Base-by-base conservation (phyloP, 148 eudicot genomes). In the Chenopodium quinoa region DNA sequence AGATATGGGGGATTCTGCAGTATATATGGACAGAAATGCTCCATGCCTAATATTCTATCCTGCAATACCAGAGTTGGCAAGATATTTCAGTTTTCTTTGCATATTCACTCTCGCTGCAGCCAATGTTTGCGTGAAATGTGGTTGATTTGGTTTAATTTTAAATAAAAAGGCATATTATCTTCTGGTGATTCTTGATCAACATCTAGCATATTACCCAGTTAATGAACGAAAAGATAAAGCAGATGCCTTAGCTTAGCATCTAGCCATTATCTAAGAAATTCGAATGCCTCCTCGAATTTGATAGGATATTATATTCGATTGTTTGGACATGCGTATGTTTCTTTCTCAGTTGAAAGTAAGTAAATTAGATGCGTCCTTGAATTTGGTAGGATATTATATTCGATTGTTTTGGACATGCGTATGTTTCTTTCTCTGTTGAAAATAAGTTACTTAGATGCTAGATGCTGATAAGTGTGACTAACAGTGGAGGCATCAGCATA, bases 371-470 rank as follows among this genome's bases (percentile, higher is more conserved):
- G 71, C 68, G 71, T 71, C 22, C 32, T 66, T 29, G 13, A 76
- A 29, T 27, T 62, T 46, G 69, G 56, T 37, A 71, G 27, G 17
- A 19, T 37, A 34, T 9, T 22, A 10, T n/a, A 2, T n/a, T 47
- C 5, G 1, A 4, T 19, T 71, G 76, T 48, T 48, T 50, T 27
- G 60, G 62, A 8, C 27, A 71, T 63, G 19, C 23, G 69, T 58
- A 58, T 70, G 20, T 22, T 52, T 73, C 11, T 17, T 32, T 71
- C 62, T n/a, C 4, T 17, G 16, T 23, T 62, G 0, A 77, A 54
- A 77, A 62, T 37, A 52, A 29, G 23, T 66, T 11, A 81, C 17
- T 66, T 17, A 81, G 75, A 81, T 78, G 79, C 54, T 17, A 81
- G 75, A 81, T 81, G 79, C 71, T 66, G 64, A 65, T 65, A 77